phyloP scores from a whole-genome alignment of 108 stramenopile genomes.

The Skeletonema grethae region DNA sequence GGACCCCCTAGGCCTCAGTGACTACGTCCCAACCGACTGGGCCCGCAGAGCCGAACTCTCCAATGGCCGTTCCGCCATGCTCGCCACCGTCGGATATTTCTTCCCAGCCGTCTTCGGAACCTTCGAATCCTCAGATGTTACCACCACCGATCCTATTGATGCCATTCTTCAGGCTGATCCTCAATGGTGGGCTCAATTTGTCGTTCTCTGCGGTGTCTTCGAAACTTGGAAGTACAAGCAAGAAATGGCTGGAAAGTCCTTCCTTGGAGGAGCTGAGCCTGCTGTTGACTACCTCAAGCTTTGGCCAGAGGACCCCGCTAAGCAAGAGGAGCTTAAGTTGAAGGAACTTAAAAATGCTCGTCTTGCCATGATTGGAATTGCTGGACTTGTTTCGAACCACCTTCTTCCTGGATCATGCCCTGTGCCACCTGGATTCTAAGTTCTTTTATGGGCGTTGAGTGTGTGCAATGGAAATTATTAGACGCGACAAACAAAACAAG shows the following conservation, averaged over 20 bases:
- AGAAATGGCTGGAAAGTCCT: constrained; percentile 81
- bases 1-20: constrained; percentile 80
- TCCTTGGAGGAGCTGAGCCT: constrained; percentile 77
- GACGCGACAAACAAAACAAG: background rate
- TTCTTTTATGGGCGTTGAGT: background rate
- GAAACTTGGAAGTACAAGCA: constrained; percentile 87
- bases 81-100: constrained; percentile 85
- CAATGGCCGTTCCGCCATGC: constrained; percentile 91
- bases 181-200: constrained; percentile 93
- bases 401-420: constrained; percentile 92
- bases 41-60: constrained; percentile 89
- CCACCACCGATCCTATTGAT: constrained; percentile 87
- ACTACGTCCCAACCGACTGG: constrained; percentile 81
- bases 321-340: constrained; percentile 73
- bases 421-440: constrained; percentile 20
- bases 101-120: constrained; percentile 77
- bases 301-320: constrained; percentile 63
- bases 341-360: constrained; percentile 95
- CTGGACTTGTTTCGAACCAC: constrained; percentile 81
- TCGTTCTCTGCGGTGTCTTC: constrained; percentile 83
- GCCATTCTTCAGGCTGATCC: constrained; percentile 87
- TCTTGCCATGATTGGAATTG: constrained; percentile 94
- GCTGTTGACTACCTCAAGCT: constrained; percentile 85
- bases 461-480: constrained; percentile 2
- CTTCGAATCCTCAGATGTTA: constrained; percentile 74